Base-by-base conservation (phyloP, 2,329 filamentous ascomycete species). In the Penicillium sp. region DNA sequence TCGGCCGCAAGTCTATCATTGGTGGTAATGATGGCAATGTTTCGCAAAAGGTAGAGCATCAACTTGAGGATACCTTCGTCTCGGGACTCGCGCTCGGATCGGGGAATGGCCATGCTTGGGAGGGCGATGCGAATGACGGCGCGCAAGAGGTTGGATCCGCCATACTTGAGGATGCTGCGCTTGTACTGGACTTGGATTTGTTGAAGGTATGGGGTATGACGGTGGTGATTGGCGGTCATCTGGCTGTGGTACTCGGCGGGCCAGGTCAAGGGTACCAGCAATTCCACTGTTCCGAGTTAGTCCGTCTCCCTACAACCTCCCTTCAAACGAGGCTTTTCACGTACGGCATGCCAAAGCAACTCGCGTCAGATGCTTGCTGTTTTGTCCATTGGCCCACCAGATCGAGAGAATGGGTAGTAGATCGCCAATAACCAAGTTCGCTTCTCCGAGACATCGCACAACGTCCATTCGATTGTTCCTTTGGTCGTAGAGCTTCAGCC, bases 391-490 rank as follows among this genome's bases (percentile, higher is more conserved):
- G 66, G 91, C 89, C 57, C 89, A 86, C 91, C 92, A 97, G 63
- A 88, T 82, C 10, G 92, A 89, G 24, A 99, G 83, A 66, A 99
- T 98, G 59, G 94, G 92, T 60, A 98, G 82, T 59, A 99, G 80
- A 77, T 99, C 95, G 55, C 92, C 91, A 73, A 90, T 90, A 60
- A 98, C 87, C n/a, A 99, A 79, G 73, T 97, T 97, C 49, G 93
- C 91, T 77, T 98, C 93, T 73, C 92, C 89, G 68, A 98, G 84
- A 76, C 93, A 97, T 79, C 95, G 86, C 64, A 94, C 93, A 62
- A 99, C 95, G 75, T 99, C 95, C 84, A 96, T 90, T 68, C 94
- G 90, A 75, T 97, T 96, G 67, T 90, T 88, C 76, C 96, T 96
- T 75, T 96, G 91, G 77, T 97, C 93, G 83, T 95, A 95, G 65